Evolutionary conservation across 345 rosid genomes (phyloP).

Genomic region (Syzygium aromaticum): DNA sequence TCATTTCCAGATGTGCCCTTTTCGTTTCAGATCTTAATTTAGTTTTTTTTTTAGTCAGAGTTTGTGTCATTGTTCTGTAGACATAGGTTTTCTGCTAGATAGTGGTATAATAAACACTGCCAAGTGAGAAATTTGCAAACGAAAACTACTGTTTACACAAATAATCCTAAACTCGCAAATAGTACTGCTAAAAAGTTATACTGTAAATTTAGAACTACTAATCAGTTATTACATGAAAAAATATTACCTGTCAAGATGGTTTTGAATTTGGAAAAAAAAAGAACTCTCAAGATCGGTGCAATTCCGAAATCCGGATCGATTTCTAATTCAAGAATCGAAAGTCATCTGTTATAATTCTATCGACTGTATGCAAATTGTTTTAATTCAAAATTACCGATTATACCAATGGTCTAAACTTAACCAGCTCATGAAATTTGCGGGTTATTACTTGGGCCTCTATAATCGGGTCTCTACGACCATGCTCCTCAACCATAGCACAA

Average conservation of each 20-base stretch:
- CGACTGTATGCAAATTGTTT: not conserved
- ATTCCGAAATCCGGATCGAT: not conserved
- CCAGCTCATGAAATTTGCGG: not conserved
- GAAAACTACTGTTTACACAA: not conserved
- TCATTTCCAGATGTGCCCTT: not conserved
- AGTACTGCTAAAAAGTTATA: not conserved
- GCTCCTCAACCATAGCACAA: not conserved
- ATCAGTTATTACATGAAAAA: not conserved
- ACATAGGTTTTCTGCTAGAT: not conserved
- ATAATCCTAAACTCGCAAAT: not conserved
- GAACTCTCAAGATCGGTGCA: not conserved
- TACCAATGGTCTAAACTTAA: not conserved
- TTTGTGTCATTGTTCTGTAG: not conserved
- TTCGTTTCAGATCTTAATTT: not conserved
- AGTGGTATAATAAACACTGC: not conserved
- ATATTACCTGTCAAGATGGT: not conserved
- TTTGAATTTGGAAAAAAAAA: not conserved
- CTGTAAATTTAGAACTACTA: not conserved
- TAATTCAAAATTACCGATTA: not conserved
- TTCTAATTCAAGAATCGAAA: not conserved
- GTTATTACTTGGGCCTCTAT: not conserved
- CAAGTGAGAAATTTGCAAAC: not conserved
- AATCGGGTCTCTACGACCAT: not conserved
- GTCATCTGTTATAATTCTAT: not conserved
- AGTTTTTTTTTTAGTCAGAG: not conserved